Conservation (phyloP, 371 early-diverging fungal genomes). For the Batkoa obscura region DNA sequence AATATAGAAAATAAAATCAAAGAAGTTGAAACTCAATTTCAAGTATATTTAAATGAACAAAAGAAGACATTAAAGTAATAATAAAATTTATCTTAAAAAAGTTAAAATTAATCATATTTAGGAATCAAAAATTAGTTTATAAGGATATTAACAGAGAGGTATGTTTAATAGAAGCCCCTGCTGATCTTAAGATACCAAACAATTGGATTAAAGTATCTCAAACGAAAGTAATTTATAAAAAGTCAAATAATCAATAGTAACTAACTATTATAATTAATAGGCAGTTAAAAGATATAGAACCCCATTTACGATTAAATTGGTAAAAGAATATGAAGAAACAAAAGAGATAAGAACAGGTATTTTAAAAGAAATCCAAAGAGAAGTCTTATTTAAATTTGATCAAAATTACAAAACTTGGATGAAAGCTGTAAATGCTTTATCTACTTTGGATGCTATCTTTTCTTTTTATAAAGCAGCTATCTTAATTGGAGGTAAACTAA, state of each 20-base stretch:
- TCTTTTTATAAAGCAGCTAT: constrained; percentile 55
- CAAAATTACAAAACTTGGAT: constrained; percentile 46
- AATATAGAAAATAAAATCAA: constrained; percentile 24
- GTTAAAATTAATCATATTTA: constrained; percentile 8
- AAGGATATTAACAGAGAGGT: constrained; percentile 89
- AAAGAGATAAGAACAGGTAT: constrained; percentile 60
- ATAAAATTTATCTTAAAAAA: background rate
- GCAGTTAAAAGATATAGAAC: constrained; percentile 77
- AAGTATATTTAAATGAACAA: constrained; percentile 22
- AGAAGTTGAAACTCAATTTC: constrained; percentile 39
- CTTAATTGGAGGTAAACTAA: constrained; percentile 25
- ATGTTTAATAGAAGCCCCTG: constrained; percentile 83
- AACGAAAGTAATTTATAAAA: constrained; percentile 32
- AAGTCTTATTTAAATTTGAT: constrained; percentile 65
- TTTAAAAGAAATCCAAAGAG: constrained; percentile 38
- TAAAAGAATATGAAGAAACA: constrained; percentile 58
- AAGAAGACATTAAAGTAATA: background rate
- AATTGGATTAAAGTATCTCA: constrained; percentile 60
- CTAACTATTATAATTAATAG: constrained; percentile 17
- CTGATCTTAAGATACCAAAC: constrained; percentile 48
- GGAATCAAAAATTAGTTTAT: constrained; percentile 36
- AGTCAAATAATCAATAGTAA: background rate
- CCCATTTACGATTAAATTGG: constrained; percentile 34
- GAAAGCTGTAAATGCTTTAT: constrained; percentile 44
- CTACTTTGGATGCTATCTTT: constrained; percentile 82